Base-by-base conservation (phyloP, 192 early-diverging fungal genomes). In the Coemansia sp. region DNA sequence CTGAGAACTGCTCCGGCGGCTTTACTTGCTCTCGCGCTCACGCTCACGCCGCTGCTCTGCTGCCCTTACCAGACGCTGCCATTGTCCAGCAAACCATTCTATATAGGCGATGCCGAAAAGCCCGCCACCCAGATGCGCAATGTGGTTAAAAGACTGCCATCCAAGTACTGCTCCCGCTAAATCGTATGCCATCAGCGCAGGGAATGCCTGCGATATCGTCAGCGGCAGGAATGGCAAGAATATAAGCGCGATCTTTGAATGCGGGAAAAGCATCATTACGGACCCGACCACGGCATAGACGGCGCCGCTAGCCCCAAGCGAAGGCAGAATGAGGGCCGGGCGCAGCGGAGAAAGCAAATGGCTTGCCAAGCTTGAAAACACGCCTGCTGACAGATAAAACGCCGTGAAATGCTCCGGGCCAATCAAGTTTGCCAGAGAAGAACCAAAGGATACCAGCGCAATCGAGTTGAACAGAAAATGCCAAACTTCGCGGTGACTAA, bases 401-500 rank as follows among this genome's bases (percentile, higher is more conserved):
- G 91, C 92, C 14, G 88, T 53, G 61, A 91, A 93, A 48, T 90
- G 86, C 36, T 89, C 86, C 29, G 68, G 71, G 10, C 88, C 85
- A 59, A 91, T 77, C 0, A 65, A 39, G 3, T 81, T 61, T 28
- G 84, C 83, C 11, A 87, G 55, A 1, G 75, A 30, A 0, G 68
- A 53, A 6, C 85, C 87, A 80, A 93, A 89, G 28, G 86, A 88
- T 46, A 83, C 79, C 34, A 95, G 68, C 19, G 84, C 93, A 54
- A 93, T 65, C 83, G 89, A 91, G 73, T 95, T 95, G 74, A 95
- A 87, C 7, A 64, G 68, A 55, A 94, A 82, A 69, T 95, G 94
- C 81, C 85, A 76, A 7, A 90, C 39, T 11, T 81, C 82, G 42
- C 83, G 73, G 52, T 96, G 94, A 23, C 87, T 89, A 62, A 96